Base-by-base conservation (phyloP, 345 rosid species). In the Pistacia integerrima region DNA sequence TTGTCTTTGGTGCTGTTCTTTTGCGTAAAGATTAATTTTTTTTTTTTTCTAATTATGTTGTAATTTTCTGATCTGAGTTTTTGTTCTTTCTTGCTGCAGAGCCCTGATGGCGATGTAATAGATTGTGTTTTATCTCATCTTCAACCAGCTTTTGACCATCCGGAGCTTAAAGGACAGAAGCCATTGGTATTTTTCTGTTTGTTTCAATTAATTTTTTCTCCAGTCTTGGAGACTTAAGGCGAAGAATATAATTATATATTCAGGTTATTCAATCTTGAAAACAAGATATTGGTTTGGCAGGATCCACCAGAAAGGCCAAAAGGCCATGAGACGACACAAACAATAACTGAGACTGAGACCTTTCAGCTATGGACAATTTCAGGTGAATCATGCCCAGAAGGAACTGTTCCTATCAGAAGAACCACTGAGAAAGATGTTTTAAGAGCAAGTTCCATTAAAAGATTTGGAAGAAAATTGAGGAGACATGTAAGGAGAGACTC, bases 111-210 rank as follows among this genome's bases (percentile, higher is more conserved):
- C n/a, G 99, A 96, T 90, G 62, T 91, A 66, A 90, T 96, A 77
- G 97, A 96, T 72, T 96, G 99, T 85, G 97, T 93, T 70, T 57
- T 69, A 44, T 85, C 97, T 83, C 94, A 91, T 82, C 87, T 82
- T 20, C 99, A 96, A 82, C 94, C 97, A 66, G 97, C 98, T 77
- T 96, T 96, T 75, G 99, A 96, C 76, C 99, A 92, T 83, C 97
- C 97, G 20, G 74, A 84, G 83, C 88, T 96, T 64, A 85, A 62
- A 77, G 97, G 97, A 11, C 90, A 93, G 67, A 92, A 85, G 49
- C 93, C 94, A 66, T 67, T 89, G 88, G 99, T 93, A 87, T 55
- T 2, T 74, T 48, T 68, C 33, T 33, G 30, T 46, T 60, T 56
- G 52, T 20, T 65, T 48, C 74, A n/a, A 14, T 3, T 14, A 30